Percentiles rank a stretch among this genome's conserved stretches.
These are phyloP conservation scores for Ustilago cynodontis DNA, from an alignment of 1,284 basidiomycete species.

Conservation along the genomic window DNA sequence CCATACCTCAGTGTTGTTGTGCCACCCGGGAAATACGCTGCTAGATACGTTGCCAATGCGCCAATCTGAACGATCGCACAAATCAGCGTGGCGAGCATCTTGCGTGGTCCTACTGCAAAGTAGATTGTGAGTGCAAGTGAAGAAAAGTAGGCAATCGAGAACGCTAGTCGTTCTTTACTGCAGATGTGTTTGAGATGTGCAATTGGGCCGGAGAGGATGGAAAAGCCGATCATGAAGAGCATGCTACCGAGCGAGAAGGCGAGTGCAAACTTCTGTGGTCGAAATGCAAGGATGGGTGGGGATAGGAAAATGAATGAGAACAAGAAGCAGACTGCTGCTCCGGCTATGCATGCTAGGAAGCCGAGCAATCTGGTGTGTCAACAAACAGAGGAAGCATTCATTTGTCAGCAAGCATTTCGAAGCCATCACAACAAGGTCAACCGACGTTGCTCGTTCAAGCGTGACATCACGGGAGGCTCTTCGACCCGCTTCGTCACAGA, in stretches of 20 bases:
- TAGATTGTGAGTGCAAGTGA: constrained; percentile 67
- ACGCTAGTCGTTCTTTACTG: constrained; percentile 73
- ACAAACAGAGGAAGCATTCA: background rate
- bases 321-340: constrained; percentile 93
- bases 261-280: constrained; percentile 67
- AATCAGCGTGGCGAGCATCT: constrained; percentile 61
- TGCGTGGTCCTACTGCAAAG: constrained; percentile 66
- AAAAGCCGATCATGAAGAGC: constrained; percentile 68
- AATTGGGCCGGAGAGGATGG: constrained; percentile 65
- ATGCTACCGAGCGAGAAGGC: constrained; percentile 66
- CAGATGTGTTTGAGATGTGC: constrained; percentile 66
- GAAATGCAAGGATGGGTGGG: constrained; percentile 76
- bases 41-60: constrained; percentile 62
- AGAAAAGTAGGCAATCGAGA: constrained; percentile 73
- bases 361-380: constrained; percentile 77
- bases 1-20: constrained; percentile 66
- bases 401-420: background rate
- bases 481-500: too few relatives aligned
- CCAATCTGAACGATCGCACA: constrained; percentile 62
- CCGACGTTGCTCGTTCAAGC: background rate
- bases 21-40: constrained; percentile 68
- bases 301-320: constrained; percentile 88
- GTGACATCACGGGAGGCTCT: too few relatives aligned
- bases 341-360: constrained; percentile 90
- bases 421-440: background rate